These are phyloP conservation scores for Boletellus ananiceps DNA, from an alignment of 768 basidiomycete genomes.

Conservation along the genomic window DNA sequence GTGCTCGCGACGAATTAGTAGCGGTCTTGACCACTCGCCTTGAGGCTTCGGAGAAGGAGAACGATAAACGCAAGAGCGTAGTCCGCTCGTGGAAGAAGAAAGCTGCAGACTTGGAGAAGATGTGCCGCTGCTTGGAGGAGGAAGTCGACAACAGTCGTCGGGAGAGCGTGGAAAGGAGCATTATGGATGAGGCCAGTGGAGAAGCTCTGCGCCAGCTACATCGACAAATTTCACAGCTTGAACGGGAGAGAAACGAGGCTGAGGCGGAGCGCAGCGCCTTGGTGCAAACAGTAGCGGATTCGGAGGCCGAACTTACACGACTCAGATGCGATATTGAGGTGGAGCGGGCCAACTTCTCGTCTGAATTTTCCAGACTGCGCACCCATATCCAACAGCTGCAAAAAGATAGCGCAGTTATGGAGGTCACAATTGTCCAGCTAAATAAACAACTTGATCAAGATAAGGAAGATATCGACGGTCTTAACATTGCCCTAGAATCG, in stretches of 20 bases:
- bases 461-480: slow-evolving; percentile 73
- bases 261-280: slow-evolving; percentile 42
- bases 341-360: slow-evolving; percentile 24
- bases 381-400: slow-evolving; percentile 66
- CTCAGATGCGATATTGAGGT: slow-evolving; percentile 61
- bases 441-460: slow-evolving; percentile 61
- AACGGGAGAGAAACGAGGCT: slow-evolving; percentile 56
- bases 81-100: slow-evolving; percentile 71
- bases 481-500: slow-evolving; percentile 89
- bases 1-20: slow-evolving; percentile 69
- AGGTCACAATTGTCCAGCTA: slow-evolving; percentile 71
- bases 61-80: slow-evolving; percentile 50
- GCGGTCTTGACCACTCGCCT: slow-evolving; percentile 54
- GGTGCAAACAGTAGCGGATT: slow-evolving; percentile 6
- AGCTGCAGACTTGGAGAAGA: slow-evolving; percentile 65
- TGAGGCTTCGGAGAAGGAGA: slow-evolving; percentile 55
- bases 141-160: slow-evolving; percentile 83
- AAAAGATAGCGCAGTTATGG: slow-evolving; percentile 80
- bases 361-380: slow-evolving; percentile 57
- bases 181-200: slow-evolving; percentile 81
- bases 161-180: slow-evolving; percentile 73
- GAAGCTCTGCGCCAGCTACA: slow-evolving; percentile 80
- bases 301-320: slow-evolving; percentile 68
- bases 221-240: slow-evolving; percentile 69
- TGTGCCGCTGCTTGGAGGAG: slow-evolving; percentile 69